A percentile compares a stretch with the other conserved stretches of the same genome.
phyloP scores from a whole-genome alignment of 2,329 filamentous ascomycete genomes.

The Dendryphion nanum region DNA sequence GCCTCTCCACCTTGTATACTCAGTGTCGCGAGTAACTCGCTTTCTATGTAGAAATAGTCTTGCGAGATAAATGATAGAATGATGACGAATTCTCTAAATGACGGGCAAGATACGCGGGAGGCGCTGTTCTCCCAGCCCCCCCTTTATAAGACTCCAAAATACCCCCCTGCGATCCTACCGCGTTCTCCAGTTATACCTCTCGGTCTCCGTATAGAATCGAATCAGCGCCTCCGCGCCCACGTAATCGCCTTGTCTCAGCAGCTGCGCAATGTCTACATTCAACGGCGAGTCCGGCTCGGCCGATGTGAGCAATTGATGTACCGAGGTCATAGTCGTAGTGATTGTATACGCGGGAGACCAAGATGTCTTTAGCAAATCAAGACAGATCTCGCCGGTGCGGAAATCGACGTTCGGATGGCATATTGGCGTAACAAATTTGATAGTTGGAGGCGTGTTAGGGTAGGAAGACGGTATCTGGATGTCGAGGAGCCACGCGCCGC shows the following conservation, averaged over 20 bases:
- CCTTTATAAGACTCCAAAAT: background rate
- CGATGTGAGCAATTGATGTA: slow-evolving; percentile 66
- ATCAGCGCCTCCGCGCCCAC: slow-evolving; percentile 69
- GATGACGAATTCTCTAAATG: no score
- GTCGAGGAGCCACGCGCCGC: slow-evolving; percentile 78
- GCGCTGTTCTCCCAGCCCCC: no score
- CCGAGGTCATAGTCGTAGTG: slow-evolving; percentile 68
- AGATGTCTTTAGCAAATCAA: slow-evolving; percentile 73
- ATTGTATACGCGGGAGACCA: slow-evolving; percentile 90
- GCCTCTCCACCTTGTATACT: no score
- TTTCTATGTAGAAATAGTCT: no score
- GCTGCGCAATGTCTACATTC: slow-evolving; percentile 73
- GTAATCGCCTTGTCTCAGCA: slow-evolving; percentile 66
- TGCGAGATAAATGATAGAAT: no score
- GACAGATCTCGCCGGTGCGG: slow-evolving; percentile 83
- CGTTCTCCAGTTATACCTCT: slow-evolving; percentile 40
- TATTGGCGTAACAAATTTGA: slow-evolving; percentile 68
- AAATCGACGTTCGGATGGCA: slow-evolving; percentile 43
- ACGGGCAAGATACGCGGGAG: no score
- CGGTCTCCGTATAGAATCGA: slow-evolving; percentile 65
- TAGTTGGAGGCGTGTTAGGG: slow-evolving; percentile 72
- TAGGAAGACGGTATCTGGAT: slow-evolving; percentile 77
- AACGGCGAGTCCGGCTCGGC: slow-evolving; percentile 74
- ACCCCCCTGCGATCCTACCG: slow-evolving; percentile 2
- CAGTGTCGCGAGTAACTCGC: no score